Evolutionary conservation across 352 stramenopile species (phyloP), one percentile per base, ranked within the genome.

Genomic region (Phytopythium aichiense): DNA sequence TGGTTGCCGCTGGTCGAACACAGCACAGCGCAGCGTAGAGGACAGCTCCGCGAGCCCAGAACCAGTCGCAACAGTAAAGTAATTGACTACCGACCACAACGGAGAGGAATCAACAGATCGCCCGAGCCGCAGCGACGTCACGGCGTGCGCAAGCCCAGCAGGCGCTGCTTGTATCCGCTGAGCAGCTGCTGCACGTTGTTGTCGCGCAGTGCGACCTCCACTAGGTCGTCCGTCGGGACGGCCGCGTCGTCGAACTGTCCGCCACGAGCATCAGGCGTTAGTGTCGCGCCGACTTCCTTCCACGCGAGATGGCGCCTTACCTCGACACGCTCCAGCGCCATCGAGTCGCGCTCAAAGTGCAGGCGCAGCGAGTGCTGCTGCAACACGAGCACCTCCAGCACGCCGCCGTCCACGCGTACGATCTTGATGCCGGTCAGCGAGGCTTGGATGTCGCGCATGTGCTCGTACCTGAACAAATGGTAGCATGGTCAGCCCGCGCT

Each of bases 121-220:
- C 5, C 50, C 15, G 18, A 9, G 18, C 28, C 23, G 33, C 23
- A 25, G 12, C 50, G 30, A 28, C 35, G 18, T 60, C 55, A 60
- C 13, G 55, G 55, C 38, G 40, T 51, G 55, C 55, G 23, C 38
- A 13, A 15, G 2, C 23, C 67, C 22, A 56, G 64, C 11, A 89
- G 66, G 25, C 83, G 76, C 45, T 84, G 75, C 15, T 79, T 75
- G 62, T 87, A 90, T 51, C 88, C 80, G 64, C 73, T 76, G 23
- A 85, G 62, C 18, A 92, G 65, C 54, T 79, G 76, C 62, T 78
- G 73, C 13, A 87, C 33, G 48, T 84, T 74, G 65, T 90, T 90
- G 45, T 79, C 74, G 12, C 75, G 71, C n/a, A 90, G 61, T 7
- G 80, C 79, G 31, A 82, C 67, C 23, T 80, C 69, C 15, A 76